Evolutionary conservation across 2,329 filamentous ascomycete genomes (phyloP), one percentile per base, ranked within the genome.

Genomic region (Sclerotinia spermophila): DNA sequence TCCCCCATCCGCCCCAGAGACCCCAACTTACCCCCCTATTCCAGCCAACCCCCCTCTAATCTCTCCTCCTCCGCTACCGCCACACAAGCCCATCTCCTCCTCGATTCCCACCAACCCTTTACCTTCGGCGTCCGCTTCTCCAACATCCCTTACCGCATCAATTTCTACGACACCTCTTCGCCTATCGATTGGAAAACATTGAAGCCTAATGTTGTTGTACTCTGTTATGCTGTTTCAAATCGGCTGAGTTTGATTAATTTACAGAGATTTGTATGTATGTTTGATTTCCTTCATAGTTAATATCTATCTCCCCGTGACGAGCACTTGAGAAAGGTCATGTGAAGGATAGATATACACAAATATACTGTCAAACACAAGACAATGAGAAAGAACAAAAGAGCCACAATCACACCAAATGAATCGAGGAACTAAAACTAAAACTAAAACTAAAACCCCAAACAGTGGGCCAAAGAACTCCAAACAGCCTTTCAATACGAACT

Each of bases 191-290:
- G 88, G 88, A 84, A 81, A 61, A 80, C 85, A n/a, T 80, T 89
- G 27, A 82, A 82, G 21, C 88, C 88, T 0, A 84, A 90, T 77
- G 80, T 89, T 42, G 80, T 89, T 66, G 80, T 89, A 40, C 79
- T 89, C 71, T 89, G 87, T 79, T 90, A 86, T 76, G 87, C 89
- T 76, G 88, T 90, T 75, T 86, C 85, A 78, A 84, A 86, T 73
- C 83, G 87, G 56, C 77, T 85, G 58, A 88, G 83, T 74, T 82
- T 90, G 68, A 84, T 87, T 74, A 87, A 88, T 76, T 83, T 88
- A 81, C 83, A 87, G 77, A 81, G 83, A 79, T 80, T 85, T 76
- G 87, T 89, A 71, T 73, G 85, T 72, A 15, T 67, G 59, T n/a
- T 21, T 11, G 10, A 27, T 27, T 60, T 5, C 24, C 19, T 1